Percentiles rank a stretch among this genome's conserved stretches.
phyloP scores from a whole-genome alignment of 2,329 filamentous ascomycete genomes.

The Cordyceps cicadae region DNA sequence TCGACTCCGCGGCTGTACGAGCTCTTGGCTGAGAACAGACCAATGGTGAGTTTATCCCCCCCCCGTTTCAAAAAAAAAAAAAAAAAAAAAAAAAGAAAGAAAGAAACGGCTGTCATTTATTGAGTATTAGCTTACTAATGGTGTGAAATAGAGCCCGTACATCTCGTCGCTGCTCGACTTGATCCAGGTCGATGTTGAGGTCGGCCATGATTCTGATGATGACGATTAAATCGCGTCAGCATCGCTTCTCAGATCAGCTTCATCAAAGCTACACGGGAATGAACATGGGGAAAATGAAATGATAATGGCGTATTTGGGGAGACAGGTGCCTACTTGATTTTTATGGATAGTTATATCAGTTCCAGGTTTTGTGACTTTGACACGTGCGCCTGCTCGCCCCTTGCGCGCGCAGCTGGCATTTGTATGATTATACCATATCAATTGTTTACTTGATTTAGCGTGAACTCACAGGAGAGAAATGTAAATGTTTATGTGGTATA shows the following conservation, averaged over 20 bases:
- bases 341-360: background rate
- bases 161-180: constrained; percentile 33
- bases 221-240: background rate
- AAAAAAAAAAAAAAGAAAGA: background rate
- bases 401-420: background rate
- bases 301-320: constrained; percentile 3
- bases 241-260: background rate
- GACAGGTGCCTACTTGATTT: background rate
- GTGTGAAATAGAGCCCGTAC: constrained; percentile 27
- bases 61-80: too few species aligned
- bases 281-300: background rate
- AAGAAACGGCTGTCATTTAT: background rate
- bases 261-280: too few species aligned
- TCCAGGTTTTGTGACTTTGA: background rate
- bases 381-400: background rate
- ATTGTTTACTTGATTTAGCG: background rate
- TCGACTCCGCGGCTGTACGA: constrained; percentile 58
- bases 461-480: background rate
- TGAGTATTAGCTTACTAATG: constrained; percentile 5
- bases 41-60: constrained; percentile 38
- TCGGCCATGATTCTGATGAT: constrained; percentile 15
- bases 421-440: constrained; percentile 11
- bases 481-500: background rate
- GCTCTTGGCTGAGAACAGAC: constrained; percentile 60
- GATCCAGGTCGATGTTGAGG: constrained; percentile 24